Conservation (phyloP, 768 basidiomycete species). For the Tricholoma matsutake region DNA sequence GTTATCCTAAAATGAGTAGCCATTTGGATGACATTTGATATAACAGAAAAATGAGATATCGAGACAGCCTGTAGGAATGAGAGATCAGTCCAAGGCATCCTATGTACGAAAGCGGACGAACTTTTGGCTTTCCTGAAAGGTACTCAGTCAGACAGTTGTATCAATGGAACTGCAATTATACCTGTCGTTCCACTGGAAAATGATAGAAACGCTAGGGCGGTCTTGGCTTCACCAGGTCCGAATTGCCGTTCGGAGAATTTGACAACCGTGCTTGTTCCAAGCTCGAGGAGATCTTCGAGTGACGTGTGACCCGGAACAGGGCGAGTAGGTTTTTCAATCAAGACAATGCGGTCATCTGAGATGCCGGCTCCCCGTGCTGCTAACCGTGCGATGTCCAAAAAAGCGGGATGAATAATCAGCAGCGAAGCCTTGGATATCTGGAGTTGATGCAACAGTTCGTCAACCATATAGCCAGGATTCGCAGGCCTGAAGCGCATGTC, state of each 20-base stretch:
- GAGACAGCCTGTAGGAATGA: slow-evolving; percentile 49
- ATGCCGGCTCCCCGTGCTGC: slow-evolving; percentile 42
- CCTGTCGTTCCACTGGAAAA: slow-evolving; percentile 81
- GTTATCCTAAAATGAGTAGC: slow-evolving; percentile 45
- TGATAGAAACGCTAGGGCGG: slow-evolving; percentile 60
- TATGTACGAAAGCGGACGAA: slow-evolving; percentile 7
- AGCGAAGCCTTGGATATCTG: slow-evolving; percentile 43
- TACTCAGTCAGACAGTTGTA: neutral
- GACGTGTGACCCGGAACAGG: slow-evolving; percentile 17
- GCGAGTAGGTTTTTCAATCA: slow-evolving; percentile 27
- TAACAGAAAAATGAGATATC: slow-evolving; percentile 63
- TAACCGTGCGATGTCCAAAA: slow-evolving; percentile 38
- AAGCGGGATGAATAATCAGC: slow-evolving; percentile 46
- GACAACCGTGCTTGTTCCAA: slow-evolving; percentile 33
- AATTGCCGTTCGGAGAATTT: slow-evolving; percentile 47
- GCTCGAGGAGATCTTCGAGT: slow-evolving; percentile 46
- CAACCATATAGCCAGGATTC: slow-evolving; percentile 56
- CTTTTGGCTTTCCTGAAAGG: slow-evolving; percentile 35
- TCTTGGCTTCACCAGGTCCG: slow-evolving; percentile 55
- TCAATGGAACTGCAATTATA: slow-evolving; percentile 17
- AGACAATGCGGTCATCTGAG: slow-evolving; percentile 39
- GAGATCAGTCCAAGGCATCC: neutral
- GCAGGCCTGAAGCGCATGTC: slow-evolving; percentile 45
- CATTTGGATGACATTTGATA: slow-evolving; percentile 63
- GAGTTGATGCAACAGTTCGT: slow-evolving; percentile 60